phyloP scores from a whole-genome alignment of 106 monocot genomes.

The Triglochin maritima region DNA sequence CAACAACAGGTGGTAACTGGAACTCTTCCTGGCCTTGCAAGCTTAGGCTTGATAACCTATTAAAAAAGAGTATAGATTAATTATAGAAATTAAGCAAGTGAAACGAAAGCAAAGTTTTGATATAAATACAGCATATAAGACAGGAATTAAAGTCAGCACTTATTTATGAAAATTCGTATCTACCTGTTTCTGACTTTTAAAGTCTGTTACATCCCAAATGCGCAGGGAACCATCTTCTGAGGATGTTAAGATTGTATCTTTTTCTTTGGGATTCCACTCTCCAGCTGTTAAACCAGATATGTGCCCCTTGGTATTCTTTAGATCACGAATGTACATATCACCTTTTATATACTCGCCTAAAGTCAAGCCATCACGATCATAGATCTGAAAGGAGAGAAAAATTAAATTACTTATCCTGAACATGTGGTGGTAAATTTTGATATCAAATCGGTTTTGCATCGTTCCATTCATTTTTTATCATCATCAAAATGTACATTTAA shows the following conservation, averaged over 20 bases:
- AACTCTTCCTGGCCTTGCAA: constrained; percentile 65
- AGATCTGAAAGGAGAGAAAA: constrained; percentile 57
- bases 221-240: constrained; percentile 98
- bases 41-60: constrained; percentile 97
- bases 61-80: constrained; percentile 1
- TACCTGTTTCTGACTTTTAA: constrained; percentile 93
- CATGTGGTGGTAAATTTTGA: no score
- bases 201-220: constrained; percentile 91
- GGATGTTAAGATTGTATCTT: constrained; percentile 85
- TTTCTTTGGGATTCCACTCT: constrained; percentile 93
- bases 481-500: not conserved
- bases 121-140: no score
- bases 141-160: no score
- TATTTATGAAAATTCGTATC: no score
- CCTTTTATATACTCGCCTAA: constrained; percentile 96
- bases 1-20: constrained; percentile 89
- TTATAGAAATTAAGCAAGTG: no score
- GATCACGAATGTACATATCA: constrained; percentile 98
- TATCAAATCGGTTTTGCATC: no score
- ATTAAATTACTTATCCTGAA: not conserved
- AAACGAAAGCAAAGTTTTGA: no score
- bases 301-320: constrained; percentile 98
- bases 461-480: not conserved
- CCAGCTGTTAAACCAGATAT: constrained; percentile 92
- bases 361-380: constrained; percentile 90